Conservation (phyloP, 2,329 filamentous ascomycete species). For the Verticillium tricorpus region DNA sequence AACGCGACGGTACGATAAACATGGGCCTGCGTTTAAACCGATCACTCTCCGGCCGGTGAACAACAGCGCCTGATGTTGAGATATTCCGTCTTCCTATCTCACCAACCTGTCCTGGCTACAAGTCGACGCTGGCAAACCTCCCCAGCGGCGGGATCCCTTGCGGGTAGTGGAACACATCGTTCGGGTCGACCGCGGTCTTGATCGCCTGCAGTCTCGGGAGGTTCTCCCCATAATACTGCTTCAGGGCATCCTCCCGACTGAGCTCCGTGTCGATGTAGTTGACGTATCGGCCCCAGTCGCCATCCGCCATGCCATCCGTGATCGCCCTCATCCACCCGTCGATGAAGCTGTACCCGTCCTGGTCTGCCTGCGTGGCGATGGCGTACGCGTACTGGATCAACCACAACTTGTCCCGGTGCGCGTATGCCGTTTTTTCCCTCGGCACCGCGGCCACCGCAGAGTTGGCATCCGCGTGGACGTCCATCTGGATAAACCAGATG, state of each 20-base stretch:
- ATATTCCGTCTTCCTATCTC: background rate
- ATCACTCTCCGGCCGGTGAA: background rate
- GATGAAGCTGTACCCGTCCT: conserved; percentile 21
- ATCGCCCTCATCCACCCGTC: conserved; percentile 36
- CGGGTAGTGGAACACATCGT: conserved; percentile 36
- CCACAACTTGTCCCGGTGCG: conserved; percentile 39
- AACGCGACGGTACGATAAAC: background rate
- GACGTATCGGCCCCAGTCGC: conserved; percentile 42
- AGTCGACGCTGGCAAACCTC: background rate
- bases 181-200: conserved; percentile 34
- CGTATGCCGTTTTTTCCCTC: conserved; percentile 26
- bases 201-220: conserved; percentile 29
- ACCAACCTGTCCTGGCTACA: no score
- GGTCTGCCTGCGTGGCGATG: conserved; percentile 26
- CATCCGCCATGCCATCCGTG: conserved; percentile 25
- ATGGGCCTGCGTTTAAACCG: background rate
- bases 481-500: conserved; percentile 18
- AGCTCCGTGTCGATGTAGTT: conserved; percentile 50
- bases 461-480: conserved; percentile 28
- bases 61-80: background rate
- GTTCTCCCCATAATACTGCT: conserved; percentile 42
- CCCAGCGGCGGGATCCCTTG: conserved; percentile 17
- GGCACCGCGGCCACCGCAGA: conserved; percentile 27
- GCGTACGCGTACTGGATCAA: conserved; percentile 44
- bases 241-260: conserved; percentile 39